Base-by-base conservation (phyloP, 1,284 basidiomycete species). In the Inonotus hispidus region DNA sequence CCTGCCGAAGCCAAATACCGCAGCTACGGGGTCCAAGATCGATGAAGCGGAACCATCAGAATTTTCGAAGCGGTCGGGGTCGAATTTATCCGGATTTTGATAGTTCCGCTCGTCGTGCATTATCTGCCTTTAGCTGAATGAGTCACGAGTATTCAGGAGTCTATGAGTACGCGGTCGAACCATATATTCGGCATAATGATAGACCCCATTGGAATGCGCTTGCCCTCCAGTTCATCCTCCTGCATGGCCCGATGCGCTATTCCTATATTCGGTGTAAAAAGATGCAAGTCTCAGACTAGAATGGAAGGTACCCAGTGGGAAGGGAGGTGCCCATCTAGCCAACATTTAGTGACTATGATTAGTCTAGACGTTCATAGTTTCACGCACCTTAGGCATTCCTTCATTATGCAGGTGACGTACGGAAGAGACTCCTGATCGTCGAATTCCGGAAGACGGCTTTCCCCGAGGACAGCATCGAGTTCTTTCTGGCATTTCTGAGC, bases 371-470 rank as follows among this genome's bases (percentile, higher is more conserved):
- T n/a, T 14, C 6, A 2, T 21, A 14, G 13, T 21, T n/a, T 29
- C 13, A 39, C n/a, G 16, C 39, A 60, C 58, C 58, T 37, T 14
- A 60, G 53, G n/a, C 19, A 37, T 25, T 60, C 58, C 14, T 54
- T 53, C 39, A 55, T 21, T 0, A 60, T 55, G 38, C 52, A 60
- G 11, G 27, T 29, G 11, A 72, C 64, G 58, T 71, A 71, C 1
- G 70, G 68, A 21, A 73, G 57, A 8, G 53, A 54, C 7, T 62
- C 55, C 27, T 66, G 37, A 47, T 74, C 72, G 2, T 62, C 65
- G n/a, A 73, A 67, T 11, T 64, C 65, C 0, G 73, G 72, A 3
- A 72, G 43, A 27, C 71, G 63, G 10, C 68, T 64, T 11, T 41
- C 39, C 7, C 70, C 67, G 37, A 70, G 61, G 16, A 71, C 67